Evolutionary conservation across 129 eudicot species (phyloP).

Genomic region (Lactuca saligna): DNA sequence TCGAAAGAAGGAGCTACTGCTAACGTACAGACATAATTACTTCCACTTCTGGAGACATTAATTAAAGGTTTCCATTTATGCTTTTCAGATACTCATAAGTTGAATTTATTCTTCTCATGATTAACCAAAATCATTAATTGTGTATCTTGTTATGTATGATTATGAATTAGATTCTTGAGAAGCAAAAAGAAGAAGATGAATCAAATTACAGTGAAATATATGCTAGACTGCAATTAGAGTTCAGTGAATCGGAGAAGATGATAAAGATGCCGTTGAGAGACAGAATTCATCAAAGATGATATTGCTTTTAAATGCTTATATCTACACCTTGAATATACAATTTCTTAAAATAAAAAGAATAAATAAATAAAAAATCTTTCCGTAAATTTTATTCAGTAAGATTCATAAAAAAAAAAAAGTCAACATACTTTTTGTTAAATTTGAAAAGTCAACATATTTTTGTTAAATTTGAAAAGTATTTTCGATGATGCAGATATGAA

Average conservation of each 20-base stretch:
- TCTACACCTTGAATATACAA: not conserved
- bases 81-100: not conserved
- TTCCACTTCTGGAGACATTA: slow-evolving; percentile 39
- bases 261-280: slow-evolving; percentile 34
- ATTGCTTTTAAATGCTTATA: slow-evolving; percentile 11
- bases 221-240: slow-evolving; percentile 45
- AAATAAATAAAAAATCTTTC: not conserved
- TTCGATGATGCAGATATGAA: slow-evolving; percentile 59
- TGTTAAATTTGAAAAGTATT: slow-evolving; percentile 1
- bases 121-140: not conserved
- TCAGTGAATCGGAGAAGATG: slow-evolving; percentile 46
- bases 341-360: not conserved
- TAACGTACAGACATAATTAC: too few species aligned
- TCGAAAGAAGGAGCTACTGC: slow-evolving; percentile 35
- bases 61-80: slow-evolving; percentile 38
- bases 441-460: not conserved
- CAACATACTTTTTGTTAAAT: not conserved
- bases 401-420: not conserved
- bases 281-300: slow-evolving; percentile 55
- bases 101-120: not conserved
- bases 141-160: not conserved
- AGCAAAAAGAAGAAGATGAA: slow-evolving; percentile 41
- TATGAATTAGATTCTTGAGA: slow-evolving; percentile 45
- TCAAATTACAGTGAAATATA: slow-evolving; percentile 29
- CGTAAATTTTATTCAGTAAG: slow-evolving; percentile 57